Conservation (phyloP, 2,329 filamentous ascomycete genomes). For the Teratosphaeria pseudoeucalypti region DNA sequence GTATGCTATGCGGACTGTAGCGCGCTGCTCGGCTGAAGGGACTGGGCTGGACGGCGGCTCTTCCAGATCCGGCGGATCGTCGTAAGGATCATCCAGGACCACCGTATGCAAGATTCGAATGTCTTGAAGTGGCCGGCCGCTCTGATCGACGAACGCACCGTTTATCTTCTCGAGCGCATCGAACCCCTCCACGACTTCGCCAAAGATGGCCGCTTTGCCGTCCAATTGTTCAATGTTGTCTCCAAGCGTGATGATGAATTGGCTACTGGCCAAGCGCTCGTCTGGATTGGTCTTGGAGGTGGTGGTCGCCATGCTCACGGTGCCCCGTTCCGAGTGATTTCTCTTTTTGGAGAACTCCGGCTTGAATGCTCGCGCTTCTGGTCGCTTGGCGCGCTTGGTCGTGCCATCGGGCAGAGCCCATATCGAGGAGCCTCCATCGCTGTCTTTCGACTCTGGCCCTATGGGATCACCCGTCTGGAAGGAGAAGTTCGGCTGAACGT, state of each 20-base stretch:
- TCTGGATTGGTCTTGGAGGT: slow-evolving; percentile 67
- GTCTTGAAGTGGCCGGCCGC: slow-evolving; percentile 80
- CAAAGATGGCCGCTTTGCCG: slow-evolving; percentile 89
- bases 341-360: slow-evolving; percentile 79
- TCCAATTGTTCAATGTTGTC: slow-evolving; percentile 85
- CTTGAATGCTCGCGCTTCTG: slow-evolving; percentile 45
- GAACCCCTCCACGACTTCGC: slow-evolving; percentile 90
- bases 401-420: slow-evolving; percentile 68
- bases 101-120: slow-evolving; percentile 91
- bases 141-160: slow-evolving; percentile 73
- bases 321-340: slow-evolving; percentile 80
- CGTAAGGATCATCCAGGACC: slow-evolving; percentile 82
- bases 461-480: slow-evolving; percentile 94
- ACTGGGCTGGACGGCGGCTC: slow-evolving; percentile 71
- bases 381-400: slow-evolving; percentile 52
- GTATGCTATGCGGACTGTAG: slow-evolving; percentile 83
- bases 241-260: slow-evolving; percentile 87
- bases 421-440: slow-evolving; percentile 86
- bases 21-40: slow-evolving; percentile 74
- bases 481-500: slow-evolving; percentile 87
- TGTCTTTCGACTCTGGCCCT: slow-evolving; percentile 70
- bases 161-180: slow-evolving; percentile 92
- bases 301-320: slow-evolving; percentile 94
- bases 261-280: slow-evolving; percentile 71
- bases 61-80: slow-evolving; percentile 65